Evolutionary conservation across 1,139 yeast species (phyloP).

Genomic region (Hansenula lynferdii): DNA sequence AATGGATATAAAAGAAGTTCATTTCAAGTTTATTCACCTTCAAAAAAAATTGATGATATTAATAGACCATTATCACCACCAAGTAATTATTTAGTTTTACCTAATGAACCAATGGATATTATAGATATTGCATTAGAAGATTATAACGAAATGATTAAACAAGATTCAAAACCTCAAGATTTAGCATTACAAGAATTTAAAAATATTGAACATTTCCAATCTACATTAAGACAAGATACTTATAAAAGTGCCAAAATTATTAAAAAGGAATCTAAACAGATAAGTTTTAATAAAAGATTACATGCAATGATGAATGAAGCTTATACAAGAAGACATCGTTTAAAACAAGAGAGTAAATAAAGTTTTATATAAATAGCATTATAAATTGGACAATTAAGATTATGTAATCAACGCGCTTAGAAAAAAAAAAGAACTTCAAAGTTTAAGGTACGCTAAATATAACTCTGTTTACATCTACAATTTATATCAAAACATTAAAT

Average conservation of each 20-base stretch:
- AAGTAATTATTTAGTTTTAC: slow-evolving; percentile 4
- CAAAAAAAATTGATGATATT: background rate
- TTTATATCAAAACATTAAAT: background rate
- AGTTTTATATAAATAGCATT: no score
- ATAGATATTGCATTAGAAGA: background rate
- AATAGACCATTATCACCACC: slow-evolving; percentile 6
- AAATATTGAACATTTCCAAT: slow-evolving; percentile 4
- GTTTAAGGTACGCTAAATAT: no score
- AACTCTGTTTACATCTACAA: no score
- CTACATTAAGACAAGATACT: slow-evolving; percentile 2
- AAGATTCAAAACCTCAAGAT: background rate
- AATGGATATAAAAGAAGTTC: no score
- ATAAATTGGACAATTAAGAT: no score
- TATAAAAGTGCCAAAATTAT: slow-evolving; percentile 4
- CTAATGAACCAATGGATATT: slow-evolving; percentile 2
- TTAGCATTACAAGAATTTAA: slow-evolving; percentile 5
- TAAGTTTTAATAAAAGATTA: slow-evolving; percentile 6
- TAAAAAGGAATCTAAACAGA: background rate
- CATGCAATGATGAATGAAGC: slow-evolving; percentile 1
- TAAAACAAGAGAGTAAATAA: background rate
- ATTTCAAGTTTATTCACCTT: no score
- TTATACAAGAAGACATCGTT: background rate
- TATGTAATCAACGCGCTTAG: no score
- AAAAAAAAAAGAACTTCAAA: no score
- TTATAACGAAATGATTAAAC: background rate